Evolutionary conservation across 305 asterid genomes (phyloP).

Genomic region (Coffea humblotiana): DNA sequence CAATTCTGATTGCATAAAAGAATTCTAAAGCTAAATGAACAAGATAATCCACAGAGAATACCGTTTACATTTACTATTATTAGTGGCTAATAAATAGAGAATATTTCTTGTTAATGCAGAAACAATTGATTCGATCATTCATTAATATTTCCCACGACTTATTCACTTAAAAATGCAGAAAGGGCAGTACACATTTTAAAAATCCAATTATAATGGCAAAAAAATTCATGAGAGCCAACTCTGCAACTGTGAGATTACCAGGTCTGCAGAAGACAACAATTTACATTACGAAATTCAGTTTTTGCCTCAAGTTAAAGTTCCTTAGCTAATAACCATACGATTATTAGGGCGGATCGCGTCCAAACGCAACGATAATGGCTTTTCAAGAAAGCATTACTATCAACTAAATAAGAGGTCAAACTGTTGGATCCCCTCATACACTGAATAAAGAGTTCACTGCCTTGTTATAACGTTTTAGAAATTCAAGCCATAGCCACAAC

Average conservation of each 20-base stretch:
- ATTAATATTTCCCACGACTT: neutral
- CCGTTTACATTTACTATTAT: neutral
- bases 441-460: neutral
- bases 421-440: neutral
- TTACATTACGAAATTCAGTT: neutral
- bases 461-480: neutral
- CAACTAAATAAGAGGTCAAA: neutral
- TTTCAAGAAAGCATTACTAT: no score
- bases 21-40: neutral
- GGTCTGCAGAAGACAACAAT: neutral
- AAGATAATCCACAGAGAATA: neutral
- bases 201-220: no score
- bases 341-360: no score
- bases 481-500: neutral
- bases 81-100: neutral
- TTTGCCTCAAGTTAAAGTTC: neutral
- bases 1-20: neutral
- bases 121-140: neutral
- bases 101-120: neutral
- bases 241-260: neutral
- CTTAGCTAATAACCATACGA: neutral
- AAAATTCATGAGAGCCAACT: neutral
- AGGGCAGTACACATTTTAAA: neutral
- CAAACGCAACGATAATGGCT: neutral
- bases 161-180: neutral